Evolutionary conservation across 2,329 filamentous ascomycete genomes (phyloP).

Genomic region (Teratosphaeria viscida): DNA sequence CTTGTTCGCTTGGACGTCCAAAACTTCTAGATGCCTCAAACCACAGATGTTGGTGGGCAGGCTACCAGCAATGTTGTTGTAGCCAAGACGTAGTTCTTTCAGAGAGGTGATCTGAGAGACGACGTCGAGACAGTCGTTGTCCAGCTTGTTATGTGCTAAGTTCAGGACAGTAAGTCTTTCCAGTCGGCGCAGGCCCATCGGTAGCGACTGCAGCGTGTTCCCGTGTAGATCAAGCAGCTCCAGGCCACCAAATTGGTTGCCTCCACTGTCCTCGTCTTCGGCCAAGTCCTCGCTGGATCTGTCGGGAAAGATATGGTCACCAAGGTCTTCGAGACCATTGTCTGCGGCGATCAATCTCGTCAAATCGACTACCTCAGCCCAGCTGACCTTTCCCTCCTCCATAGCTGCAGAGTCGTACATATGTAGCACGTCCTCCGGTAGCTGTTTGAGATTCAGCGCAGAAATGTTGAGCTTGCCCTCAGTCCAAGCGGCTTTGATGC

Average conservation of each 20-base stretch:
- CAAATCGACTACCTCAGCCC: constrained; percentile 87
- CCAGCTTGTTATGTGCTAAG: constrained; percentile 64
- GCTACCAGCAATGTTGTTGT: constrained; percentile 62
- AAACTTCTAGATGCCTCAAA: constrained; percentile 60
- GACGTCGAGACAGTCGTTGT: constrained; percentile 59
- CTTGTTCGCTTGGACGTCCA: constrained; percentile 75
- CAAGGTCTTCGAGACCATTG: constrained; percentile 70
- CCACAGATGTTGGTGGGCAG: constrained; percentile 52
- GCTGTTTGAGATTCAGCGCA: constrained; percentile 65
- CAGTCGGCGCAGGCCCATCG: constrained; percentile 64
- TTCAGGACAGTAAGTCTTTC: constrained; percentile 71
- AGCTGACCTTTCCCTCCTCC: constrained; percentile 54
- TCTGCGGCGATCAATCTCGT: constrained; percentile 77
- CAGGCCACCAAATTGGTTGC: constrained; percentile 70
- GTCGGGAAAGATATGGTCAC: constrained; percentile 72
- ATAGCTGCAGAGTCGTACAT: constrained; percentile 79
- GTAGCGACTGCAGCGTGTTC: constrained; percentile 63
- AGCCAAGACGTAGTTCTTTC: constrained; percentile 69
- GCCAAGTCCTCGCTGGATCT: constrained; percentile 41
- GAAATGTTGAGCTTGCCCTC: constrained; percentile 83
- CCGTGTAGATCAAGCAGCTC: constrained; percentile 79
- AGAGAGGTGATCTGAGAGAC: constrained; percentile 63
- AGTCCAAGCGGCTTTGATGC: constrained; percentile 60
- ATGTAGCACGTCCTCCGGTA: constrained; percentile 71
- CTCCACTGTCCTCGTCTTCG: constrained; percentile 55